A percentile compares a stretch with the other conserved stretches of the same genome.
Evolutionary conservation across 805 yeast genomes (phyloP).

Genomic region (Kodamaea fukazawae): DNA sequence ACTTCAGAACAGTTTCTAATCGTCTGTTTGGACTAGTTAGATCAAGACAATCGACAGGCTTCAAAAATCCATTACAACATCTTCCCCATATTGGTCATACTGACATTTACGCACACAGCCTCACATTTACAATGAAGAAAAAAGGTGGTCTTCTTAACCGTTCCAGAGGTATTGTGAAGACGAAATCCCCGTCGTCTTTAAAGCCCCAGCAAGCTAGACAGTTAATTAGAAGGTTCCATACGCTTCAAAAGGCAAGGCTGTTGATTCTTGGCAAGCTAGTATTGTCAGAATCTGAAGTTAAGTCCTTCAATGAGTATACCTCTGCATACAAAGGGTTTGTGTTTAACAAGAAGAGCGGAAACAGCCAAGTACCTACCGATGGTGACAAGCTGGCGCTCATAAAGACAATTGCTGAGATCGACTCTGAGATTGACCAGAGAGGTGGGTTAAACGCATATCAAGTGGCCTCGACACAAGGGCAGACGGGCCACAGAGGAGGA

Average conservation of each 20-base stretch:
- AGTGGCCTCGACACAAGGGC: conserved; percentile 83
- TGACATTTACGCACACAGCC: too few relatives aligned
- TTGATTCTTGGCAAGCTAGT: conserved; percentile 31
- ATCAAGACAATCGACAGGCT: too few relatives aligned
- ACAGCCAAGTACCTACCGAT: conserved; percentile 1
- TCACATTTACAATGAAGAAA: background rate
- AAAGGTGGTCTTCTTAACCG: conserved; percentile 5
- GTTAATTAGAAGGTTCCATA: conserved; percentile 75
- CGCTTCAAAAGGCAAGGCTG: conserved; percentile 56
- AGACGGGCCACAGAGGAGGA: conserved; percentile 74
- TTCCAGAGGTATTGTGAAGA: conserved; percentile 2
- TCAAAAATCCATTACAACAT: too few relatives aligned
- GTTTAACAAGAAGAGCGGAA: conserved; percentile 6
- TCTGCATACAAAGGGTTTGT: conserved; percentile 1
- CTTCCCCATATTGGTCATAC: too few relatives aligned
- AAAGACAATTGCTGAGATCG: conserved; percentile 49
- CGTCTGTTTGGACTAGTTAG: too few relatives aligned
- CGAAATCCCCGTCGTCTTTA: conserved; percentile 22
- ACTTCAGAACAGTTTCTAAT: too few relatives aligned
- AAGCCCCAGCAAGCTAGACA: conserved; percentile 73
- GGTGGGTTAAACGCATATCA: conserved; percentile 86
- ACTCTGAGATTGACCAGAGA: conserved; percentile 54
- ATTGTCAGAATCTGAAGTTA: conserved; percentile 16
- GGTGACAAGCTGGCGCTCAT: conserved; percentile 5
- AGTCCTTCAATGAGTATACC: background rate